Conservation (phyloP, 2,329 filamentous ascomycete genomes). For the Lecanosticta acicola region DNA sequence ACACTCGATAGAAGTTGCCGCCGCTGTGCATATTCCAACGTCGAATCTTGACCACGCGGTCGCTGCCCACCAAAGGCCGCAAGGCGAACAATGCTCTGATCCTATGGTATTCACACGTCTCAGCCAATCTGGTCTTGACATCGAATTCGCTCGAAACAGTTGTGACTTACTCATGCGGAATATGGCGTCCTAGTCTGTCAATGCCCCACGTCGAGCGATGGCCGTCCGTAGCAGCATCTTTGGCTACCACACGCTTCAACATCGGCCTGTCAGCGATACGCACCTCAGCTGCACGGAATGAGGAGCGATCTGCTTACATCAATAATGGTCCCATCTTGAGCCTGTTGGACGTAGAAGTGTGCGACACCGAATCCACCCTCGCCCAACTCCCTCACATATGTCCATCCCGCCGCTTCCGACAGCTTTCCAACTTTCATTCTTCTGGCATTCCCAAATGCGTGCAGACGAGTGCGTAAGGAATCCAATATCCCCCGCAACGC, state of each 20-base stretch:
- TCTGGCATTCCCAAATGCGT: neutral
- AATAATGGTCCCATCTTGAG: neutral
- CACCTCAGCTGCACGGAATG: neutral
- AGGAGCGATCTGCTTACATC: neutral
- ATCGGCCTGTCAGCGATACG: neutral
- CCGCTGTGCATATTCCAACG: neutral
- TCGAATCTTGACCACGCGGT: neutral
- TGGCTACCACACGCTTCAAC: neutral
- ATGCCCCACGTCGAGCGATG: neutral
- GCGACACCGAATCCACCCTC: neutral
- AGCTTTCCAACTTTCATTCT: neutral
- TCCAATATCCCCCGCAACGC: neutral
- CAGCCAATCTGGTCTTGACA: too few relatives aligned
- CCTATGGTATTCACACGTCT: neutral
- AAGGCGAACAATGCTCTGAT: slow-evolving; percentile 4
- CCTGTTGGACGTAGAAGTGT: neutral
- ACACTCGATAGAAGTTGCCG: neutral
- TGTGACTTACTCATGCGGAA: neutral
- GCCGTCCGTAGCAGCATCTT: neutral
- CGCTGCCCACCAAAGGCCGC: slow-evolving; percentile 1
- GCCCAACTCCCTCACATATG: neutral
- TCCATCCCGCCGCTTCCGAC: neutral
- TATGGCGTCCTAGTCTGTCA: neutral
- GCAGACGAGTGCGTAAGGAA: neutral
- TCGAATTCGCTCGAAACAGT: too few relatives aligned